Percentiles rank a stretch among this genome's conserved stretches.
phyloP scores from a whole-genome alignment of 805 yeast genomes.

The Gaillardinia entomophila region DNA sequence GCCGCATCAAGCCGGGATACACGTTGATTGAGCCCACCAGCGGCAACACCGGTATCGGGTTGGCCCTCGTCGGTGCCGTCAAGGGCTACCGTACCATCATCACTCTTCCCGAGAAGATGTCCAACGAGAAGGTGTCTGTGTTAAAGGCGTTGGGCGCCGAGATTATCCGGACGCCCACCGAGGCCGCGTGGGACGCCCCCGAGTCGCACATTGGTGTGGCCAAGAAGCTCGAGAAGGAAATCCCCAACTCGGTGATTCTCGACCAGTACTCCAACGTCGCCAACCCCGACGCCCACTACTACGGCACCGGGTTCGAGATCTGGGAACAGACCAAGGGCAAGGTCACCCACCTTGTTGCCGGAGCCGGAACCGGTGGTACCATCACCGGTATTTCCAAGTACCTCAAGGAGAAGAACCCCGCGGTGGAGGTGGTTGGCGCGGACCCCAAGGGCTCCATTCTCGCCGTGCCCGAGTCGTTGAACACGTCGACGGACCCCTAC shows the following conservation, averaged over 20 bases:
- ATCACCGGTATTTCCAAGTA: constrained; percentile 84
- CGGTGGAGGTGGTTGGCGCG: constrained; percentile 65
- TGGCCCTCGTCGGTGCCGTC: constrained; percentile 82
- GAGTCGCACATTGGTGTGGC: constrained; percentile 91
- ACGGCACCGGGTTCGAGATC: constrained; percentile 80
- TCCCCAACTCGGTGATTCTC: constrained; percentile 76
- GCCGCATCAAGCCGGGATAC: constrained; percentile 77
- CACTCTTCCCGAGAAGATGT: constrained; percentile 88
- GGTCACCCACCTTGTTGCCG: constrained; percentile 73
- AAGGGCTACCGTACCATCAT: constrained; percentile 83
- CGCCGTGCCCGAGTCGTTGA: constrained; percentile 72
- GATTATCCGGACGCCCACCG: constrained; percentile 85
- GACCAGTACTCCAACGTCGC: constrained; percentile 77
- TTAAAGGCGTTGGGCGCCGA: constrained; percentile 88
- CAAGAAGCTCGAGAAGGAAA: constrained; percentile 69
- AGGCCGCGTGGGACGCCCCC: constrained; percentile 90
- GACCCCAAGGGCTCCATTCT: constrained; percentile 85
- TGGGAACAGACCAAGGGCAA: constrained; percentile 74
- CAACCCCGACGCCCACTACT: constrained; percentile 81
- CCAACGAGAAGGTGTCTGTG: constrained; percentile 83
- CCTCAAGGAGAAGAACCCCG: constrained; percentile 64
- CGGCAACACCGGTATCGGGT: constrained; percentile 88
- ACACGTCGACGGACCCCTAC: constrained; percentile 52
- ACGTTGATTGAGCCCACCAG: constrained; percentile 87
- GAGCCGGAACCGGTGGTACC: constrained; percentile 97